Evolutionary conservation across 306 rosid genomes (phyloP), one percentile per base, ranked within the genome.

Genomic region (Malus sylvestris): DNA sequence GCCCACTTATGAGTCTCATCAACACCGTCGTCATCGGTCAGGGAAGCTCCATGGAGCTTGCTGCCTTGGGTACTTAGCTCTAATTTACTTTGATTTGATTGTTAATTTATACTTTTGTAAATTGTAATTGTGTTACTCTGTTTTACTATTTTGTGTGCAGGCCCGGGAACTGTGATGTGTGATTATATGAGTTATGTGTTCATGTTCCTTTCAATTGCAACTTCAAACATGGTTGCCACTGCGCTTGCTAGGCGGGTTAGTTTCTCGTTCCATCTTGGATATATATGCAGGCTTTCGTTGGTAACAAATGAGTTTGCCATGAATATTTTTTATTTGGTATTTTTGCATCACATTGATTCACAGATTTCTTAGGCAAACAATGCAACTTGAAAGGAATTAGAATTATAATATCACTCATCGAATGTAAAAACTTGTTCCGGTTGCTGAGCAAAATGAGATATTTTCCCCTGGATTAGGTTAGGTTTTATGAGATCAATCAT

Each of bases 191-290:
- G 93, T 78, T 94, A 87, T 32, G 79, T 73, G 69, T 94, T 94
- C 87, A 94, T 94, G 98, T 94, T 94, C 83, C 97, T 94, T 60
- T 89, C 97, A 0, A 76, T 94, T 78, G 96, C 98, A 14, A 91
- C 98, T 76, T 94, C 97, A 8, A 94, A 94, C 77, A 90, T 94
- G 98, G 97, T 94, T 74, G 97, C 98, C 66, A 91, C 98, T 67
- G 87, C 98, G 71, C 89, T 94, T 58, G 98, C 96, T 33, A 86
- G 77, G 82, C 85, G 76, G 97, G 98, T 94, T 79, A 12, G 76
- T 73, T 66, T 67, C 79, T 55, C 6, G 19, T 33, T 10, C 3
- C 29, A 30, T 14, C 15, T 52, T 32, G 20, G 7, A 53, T 11
- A 49, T 32, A 32, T 60, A 10, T 45, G 11, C 22, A 23, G 45